Percentiles rank a stretch among this genome's conserved stretches.
These are phyloP conservation scores for Linaria vulgaris DNA, from an alignment of 257 asterid species.

Conservation along the genomic window DNA sequence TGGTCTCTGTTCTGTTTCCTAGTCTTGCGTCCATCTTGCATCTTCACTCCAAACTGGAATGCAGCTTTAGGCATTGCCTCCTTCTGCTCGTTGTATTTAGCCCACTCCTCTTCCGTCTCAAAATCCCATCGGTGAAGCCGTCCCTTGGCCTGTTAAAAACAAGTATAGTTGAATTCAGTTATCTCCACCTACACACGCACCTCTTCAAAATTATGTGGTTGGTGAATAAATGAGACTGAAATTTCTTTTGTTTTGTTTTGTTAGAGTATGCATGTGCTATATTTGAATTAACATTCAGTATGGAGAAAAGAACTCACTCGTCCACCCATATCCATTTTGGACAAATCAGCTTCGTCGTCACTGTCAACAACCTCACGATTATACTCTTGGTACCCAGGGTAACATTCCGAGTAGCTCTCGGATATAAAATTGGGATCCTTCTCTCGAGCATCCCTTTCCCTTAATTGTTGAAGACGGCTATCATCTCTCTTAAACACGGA, in stretches of 20 bases:
- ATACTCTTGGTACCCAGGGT: conserved; percentile 97
- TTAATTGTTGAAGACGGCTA: conserved; percentile 81
- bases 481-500: conserved; percentile 98
- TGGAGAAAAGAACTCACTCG: conserved; percentile 54
- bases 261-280: neutral
- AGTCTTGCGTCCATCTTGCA: conserved; percentile 99
- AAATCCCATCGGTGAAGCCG: conserved; percentile 99
- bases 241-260: too few relatives aligned
- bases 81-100: conserved; percentile 91
- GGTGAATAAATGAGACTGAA: too few relatives aligned
- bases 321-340: conserved; percentile 99
- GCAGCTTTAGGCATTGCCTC: conserved; percentile 99
- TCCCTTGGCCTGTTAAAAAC: conserved; percentile 76
- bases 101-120: conserved; percentile 99
- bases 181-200: too few relatives aligned
- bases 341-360: conserved; percentile 90
- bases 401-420: conserved; percentile 98
- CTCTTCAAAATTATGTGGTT: too few relatives aligned
- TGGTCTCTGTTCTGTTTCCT: conserved; percentile 96
- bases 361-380: conserved; percentile 94
- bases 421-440: conserved; percentile 97
- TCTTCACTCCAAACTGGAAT: conserved; percentile 98
- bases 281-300: neutral
- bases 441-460: conserved; percentile 97
- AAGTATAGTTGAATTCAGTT: too few relatives aligned